A percentile compares a stretch with the other conserved stretches of the same genome.
Evolutionary conservation across 345 rosid genomes (phyloP).

Genomic region (Carallia brachiata): DNA sequence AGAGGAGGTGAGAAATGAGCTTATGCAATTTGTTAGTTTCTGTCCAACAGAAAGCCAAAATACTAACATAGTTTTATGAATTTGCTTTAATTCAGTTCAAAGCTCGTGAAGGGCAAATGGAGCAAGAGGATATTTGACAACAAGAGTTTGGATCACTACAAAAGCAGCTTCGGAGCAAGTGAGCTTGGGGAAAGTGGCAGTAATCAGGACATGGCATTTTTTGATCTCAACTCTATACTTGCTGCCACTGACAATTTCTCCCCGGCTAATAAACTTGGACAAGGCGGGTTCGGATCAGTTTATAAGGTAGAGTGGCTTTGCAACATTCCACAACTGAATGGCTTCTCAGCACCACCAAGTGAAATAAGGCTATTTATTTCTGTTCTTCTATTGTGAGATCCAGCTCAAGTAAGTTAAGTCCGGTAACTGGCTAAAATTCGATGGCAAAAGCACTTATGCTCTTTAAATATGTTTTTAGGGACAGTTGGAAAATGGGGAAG

Average conservation of each 20-base stretch:
- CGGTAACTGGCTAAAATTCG: not conserved
- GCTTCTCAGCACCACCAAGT: not conserved
- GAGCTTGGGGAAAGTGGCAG: too few relatives aligned
- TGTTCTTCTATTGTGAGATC: too few relatives aligned
- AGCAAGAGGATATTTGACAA: not conserved
- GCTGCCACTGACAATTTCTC: constrained; percentile 35
- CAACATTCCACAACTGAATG: not conserved
- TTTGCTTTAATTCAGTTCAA: not conserved
- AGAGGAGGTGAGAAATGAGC: constrained; percentile 34
- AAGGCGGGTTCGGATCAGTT: constrained; percentile 46
- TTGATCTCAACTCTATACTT: constrained; percentile 6
- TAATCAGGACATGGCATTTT: too few relatives aligned
- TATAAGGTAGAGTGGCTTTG: constrained; percentile 30
- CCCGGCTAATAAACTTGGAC: constrained; percentile 25
- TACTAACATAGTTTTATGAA: too few relatives aligned
- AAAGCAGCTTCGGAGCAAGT: too few relatives aligned
- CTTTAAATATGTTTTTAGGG: not conserved
- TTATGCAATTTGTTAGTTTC: not conserved
- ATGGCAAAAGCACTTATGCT: not conserved
- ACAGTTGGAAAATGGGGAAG: constrained; percentile 40
- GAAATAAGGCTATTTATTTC: too few relatives aligned
- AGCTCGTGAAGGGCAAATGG: constrained; percentile 6
- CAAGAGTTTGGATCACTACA: too few relatives aligned
- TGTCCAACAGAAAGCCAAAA: too few relatives aligned
- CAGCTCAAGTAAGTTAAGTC: too few relatives aligned